Conservation (phyloP, 768 basidiomycete species). For the Amanita pallidorosea region DNA sequence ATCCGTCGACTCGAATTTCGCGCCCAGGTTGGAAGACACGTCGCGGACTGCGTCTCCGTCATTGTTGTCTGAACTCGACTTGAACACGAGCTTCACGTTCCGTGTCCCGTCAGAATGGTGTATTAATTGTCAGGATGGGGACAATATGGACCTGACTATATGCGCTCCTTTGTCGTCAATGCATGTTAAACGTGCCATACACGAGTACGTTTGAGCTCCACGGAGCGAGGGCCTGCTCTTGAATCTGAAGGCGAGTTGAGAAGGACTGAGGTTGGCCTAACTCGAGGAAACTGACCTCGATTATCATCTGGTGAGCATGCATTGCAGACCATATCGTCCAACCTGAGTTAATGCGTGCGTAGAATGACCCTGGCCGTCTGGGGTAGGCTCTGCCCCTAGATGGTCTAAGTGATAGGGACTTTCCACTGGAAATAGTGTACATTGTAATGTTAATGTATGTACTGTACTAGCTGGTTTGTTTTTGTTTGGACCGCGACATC, state of each 20-base stretch:
- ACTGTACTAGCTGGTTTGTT: background rate
- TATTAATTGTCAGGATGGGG: background rate
- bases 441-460: too few species aligned
- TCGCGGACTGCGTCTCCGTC: background rate
- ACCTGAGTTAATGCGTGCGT: too few species aligned
- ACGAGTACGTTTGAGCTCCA: background rate
- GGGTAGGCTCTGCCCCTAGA: too few species aligned
- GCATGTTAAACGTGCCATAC: background rate
- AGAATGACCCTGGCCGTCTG: too few species aligned
- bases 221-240: background rate
- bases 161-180: background rate
- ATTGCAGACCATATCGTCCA: too few species aligned
- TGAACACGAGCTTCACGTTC: slow-evolving; percentile 1
- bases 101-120: background rate
- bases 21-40: background rate
- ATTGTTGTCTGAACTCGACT: slow-evolving; percentile 1
- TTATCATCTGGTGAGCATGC: background rate
- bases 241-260: background rate
- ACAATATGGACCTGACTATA: background rate
- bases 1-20: background rate
- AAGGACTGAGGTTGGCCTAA: background rate
- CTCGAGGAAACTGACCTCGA: too few species aligned
- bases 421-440: background rate
- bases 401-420: background rate
- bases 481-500: background rate